Evolutionary conservation across 202 grass and related monocot species (phyloP).

Genomic region (Musa balbisiana): DNA sequence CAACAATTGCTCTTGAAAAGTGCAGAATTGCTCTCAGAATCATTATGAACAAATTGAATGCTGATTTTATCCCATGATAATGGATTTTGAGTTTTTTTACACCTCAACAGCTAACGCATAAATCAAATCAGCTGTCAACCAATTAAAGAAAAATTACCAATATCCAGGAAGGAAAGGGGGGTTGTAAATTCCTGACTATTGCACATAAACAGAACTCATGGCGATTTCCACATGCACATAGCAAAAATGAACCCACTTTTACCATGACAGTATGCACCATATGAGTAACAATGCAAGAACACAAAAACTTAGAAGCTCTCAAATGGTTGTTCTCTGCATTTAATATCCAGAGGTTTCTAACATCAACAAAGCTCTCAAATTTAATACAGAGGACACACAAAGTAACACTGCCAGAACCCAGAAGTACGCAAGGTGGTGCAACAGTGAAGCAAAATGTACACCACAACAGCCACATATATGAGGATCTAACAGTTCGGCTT

Average conservation of each 20-base stretch:
- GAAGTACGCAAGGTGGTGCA: background rate
- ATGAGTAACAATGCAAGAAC: background rate
- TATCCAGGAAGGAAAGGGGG: no score
- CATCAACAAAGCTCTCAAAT: constrained; percentile 2
- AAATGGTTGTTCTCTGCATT: background rate
- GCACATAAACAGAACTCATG: no score
- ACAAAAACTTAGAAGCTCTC: background rate
- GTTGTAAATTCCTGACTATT: no score
- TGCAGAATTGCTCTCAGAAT: background rate
- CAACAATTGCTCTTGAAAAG: background rate
- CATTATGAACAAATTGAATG: background rate
- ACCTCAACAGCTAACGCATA: no score
- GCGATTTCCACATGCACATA: no score
- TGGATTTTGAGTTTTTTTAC: background rate
- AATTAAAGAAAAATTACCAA: no score
- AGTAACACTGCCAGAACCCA: background rate
- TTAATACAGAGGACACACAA: background rate
- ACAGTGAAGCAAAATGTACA: background rate
- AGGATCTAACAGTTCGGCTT: background rate
- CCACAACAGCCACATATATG: background rate
- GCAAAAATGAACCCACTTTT: no score
- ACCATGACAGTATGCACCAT: background rate
- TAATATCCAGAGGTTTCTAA: background rate
- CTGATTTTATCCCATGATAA: background rate
- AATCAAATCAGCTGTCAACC: no score